A percentile compares a stretch with the other conserved stretches of the same genome.
Evolutionary conservation across 345 rosid species (phyloP).

Genomic region (Adansonia digitata): DNA sequence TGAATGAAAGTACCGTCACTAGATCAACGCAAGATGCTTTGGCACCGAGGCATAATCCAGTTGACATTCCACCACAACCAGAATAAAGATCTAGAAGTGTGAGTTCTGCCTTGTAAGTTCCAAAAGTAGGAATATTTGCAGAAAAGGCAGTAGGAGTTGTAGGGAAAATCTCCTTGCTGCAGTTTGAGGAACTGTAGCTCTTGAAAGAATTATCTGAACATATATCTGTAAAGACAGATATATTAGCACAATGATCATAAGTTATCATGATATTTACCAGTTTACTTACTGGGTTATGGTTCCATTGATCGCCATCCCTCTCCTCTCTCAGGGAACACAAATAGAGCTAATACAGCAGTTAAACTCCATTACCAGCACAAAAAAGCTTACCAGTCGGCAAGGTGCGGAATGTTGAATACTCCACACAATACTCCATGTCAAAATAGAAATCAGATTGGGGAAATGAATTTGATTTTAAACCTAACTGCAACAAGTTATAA

Average conservation of each 20-base stretch:
- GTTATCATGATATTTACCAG: neutral
- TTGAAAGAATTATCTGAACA: conserved; percentile 34
- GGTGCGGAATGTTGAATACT: conserved; percentile 76
- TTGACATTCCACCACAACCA: conserved; percentile 99
- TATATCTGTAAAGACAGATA: neutral
- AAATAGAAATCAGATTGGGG: conserved; percentile 57
- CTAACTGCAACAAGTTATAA: conserved; percentile 46
- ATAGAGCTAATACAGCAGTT: conserved; percentile 1
- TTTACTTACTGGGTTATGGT: neutral
- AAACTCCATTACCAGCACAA: conserved; percentile 9
- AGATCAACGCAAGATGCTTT: conserved; percentile 59
- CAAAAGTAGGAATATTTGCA: conserved; percentile 26
- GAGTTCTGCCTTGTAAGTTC: conserved; percentile 37
- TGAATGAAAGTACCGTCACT: conserved; percentile 57
- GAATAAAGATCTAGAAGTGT: conserved; percentile 73
- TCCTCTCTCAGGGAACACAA: neutral
- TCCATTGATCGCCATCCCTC: neutral
- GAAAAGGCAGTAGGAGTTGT: conserved; percentile 16
- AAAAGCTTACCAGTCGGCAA: conserved; percentile 45
- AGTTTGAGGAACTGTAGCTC: conserved; percentile 22
- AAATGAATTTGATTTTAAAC: conserved; percentile 32
- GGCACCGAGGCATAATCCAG: conserved; percentile 88
- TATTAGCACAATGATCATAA: conserved; percentile 3
- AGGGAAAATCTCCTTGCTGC: conserved; percentile 18
- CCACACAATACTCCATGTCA: conserved; percentile 91